A percentile compares a stretch with the other conserved stretches of the same genome.
Evolutionary conservation across 2,329 filamentous ascomycete species (phyloP).

Genomic region (Eutypella sp.): DNA sequence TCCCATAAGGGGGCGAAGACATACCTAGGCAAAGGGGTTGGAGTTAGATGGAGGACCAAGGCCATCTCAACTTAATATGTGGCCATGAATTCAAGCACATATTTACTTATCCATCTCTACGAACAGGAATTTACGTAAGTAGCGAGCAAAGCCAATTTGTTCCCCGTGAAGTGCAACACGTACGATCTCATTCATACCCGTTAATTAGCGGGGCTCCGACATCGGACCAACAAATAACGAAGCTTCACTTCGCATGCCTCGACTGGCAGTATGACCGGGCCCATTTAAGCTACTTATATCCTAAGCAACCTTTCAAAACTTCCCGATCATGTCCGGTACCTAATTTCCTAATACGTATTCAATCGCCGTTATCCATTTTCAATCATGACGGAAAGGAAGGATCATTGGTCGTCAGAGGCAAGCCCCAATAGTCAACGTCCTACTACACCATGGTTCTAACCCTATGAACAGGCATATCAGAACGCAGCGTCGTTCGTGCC

Average conservation of each 20-base stretch:
- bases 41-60: no score
- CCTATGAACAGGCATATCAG: conserved; percentile 46
- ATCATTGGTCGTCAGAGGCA: conserved; percentile 38
- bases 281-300: neutral
- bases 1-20: neutral
- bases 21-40: no score
- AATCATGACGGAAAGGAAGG: conserved; percentile 22
- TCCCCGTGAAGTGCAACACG: neutral
- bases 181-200: neutral
- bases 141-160: neutral
- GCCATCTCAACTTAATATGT: no score
- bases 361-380: neutral
- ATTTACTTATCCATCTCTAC: no score
- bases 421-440: neutral
- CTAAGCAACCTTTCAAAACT: no score
- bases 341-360: no score
- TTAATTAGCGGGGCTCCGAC: neutral
- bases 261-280: neutral
- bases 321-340: no score
- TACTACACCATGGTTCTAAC: conserved; percentile 1
- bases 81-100: no score
- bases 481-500: conserved; percentile 60
- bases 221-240: neutral
- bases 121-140: no score
- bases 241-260: neutral